Evolutionary conservation across 306 rosid species (phyloP), one percentile per base, ranked within the genome.

Genomic region (Phaseolus lunatus): DNA sequence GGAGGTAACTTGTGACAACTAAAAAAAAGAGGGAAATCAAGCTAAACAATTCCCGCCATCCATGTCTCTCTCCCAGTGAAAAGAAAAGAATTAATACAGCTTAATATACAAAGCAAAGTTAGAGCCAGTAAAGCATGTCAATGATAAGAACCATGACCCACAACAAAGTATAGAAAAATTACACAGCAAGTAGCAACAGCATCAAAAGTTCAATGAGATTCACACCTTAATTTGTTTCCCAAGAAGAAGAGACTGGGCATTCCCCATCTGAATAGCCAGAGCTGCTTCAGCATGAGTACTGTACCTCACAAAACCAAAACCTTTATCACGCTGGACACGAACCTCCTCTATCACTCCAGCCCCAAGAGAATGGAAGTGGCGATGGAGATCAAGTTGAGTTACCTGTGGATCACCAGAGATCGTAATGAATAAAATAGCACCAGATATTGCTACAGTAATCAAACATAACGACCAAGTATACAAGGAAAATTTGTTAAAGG

Each of bases 321-420:
- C 98, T 76, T 95, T 95, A 52, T 95, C 98, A 31, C 96, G 93
- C 85, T 95, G 98, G 63, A 95, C 90, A 49, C 98, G 93, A 7
- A 95, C 97, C 87, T 95, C 98, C 85, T 95, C 98, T 56, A 95
- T 88, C 35, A 90, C 88, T 31, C 98, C 98, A 83, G 96, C 96
- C 70, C 98, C 97, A 82, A 94, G 95, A 64, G 86, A 10, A 82
- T 94, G 90, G 74, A 94, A 94, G 81, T 94, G 95, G 27, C 97
- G 92, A 85, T 94, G 98, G 75, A 94, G 96, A 81, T 94, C 96
- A 26, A 89, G 88, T 81, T 95, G 98, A 35, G 93, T 80, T 58
- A 78, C 93, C 98, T 95, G 86, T 41, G 79, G 52, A 54, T 27
- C 43, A 78, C 67, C 77, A 43, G 76, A 39, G 27, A 50, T 27